phyloP scores from a whole-genome alignment of 305 asterid species.

The Stenogyne calaminthoides region DNA sequence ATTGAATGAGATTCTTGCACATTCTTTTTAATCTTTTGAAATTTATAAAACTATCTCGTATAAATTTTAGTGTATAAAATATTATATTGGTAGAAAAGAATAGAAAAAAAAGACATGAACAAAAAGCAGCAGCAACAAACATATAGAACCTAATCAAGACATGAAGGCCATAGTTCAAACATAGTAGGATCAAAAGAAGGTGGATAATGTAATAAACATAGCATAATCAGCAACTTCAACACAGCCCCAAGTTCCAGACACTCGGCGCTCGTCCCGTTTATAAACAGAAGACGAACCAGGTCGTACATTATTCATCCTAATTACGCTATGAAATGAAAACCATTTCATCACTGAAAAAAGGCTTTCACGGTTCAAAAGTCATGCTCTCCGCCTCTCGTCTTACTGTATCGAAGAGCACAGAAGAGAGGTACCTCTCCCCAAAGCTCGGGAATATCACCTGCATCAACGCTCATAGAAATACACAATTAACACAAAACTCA shows the following conservation, averaged over 20 bases:
- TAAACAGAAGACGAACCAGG: not conserved
- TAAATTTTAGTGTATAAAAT: no score
- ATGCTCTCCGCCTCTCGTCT: slow-evolving; percentile 50
- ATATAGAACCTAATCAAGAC: not conserved
- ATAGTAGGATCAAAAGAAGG: not conserved
- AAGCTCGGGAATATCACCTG: slow-evolving; percentile 55
- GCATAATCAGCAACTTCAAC: not conserved
- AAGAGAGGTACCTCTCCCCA: slow-evolving; percentile 56
- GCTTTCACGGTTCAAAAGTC: slow-evolving; percentile 39
- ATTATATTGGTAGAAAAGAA: no score
- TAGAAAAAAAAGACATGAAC: no score
- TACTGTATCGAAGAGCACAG: slow-evolving; percentile 50
- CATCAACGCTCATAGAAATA: not conserved
- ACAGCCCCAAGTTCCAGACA: not conserved
- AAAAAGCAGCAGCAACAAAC: no score
- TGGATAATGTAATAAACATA: not conserved
- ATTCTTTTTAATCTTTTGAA: no score
- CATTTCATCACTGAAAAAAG: not conserved
- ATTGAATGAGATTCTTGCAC: no score
- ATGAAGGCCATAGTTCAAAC: not conserved
- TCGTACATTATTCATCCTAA: not conserved
- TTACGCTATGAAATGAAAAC: not conserved
- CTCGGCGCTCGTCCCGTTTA: not conserved
- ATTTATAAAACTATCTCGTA: no score
- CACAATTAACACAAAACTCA: not conserved